phyloP scores from a whole-genome alignment of 2,329 filamentous ascomycete species.

The Penicillium sp. region DNA sequence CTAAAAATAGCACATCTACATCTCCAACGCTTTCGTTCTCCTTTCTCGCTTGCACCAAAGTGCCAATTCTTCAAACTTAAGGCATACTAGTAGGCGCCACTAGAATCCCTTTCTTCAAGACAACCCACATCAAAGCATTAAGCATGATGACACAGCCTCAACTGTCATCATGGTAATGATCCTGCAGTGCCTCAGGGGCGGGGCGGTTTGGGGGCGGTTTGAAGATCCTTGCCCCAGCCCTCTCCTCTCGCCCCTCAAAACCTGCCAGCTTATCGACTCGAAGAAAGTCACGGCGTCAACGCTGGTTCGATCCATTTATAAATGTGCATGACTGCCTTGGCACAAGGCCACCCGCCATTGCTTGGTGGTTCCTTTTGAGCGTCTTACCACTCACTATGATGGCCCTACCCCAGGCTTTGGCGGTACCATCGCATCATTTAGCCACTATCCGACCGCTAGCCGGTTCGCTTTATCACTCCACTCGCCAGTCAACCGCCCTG shows the following conservation, averaged over 20 bases:
- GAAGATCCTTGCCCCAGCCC: constrained; percentile 6
- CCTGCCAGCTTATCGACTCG: too few relatives aligned
- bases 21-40: neutral
- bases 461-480: constrained; percentile 18
- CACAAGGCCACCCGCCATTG: neutral
- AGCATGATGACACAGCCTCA: neutral
- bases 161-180: neutral
- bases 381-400: constrained; percentile 4
- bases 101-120: neutral
- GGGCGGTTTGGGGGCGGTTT: constrained; percentile 2
- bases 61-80: neutral
- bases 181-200: neutral
- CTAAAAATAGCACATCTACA: neutral
- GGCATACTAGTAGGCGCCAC: neutral
- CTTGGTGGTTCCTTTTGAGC: neutral
- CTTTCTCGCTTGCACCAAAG: neutral
- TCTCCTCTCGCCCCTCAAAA: too few relatives aligned
- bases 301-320: neutral
- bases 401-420: neutral
- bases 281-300: neutral
- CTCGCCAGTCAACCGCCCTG: constrained; percentile 9
- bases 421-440: constrained; percentile 5
- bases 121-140: neutral
- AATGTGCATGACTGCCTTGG: neutral
- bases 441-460: constrained; percentile 14